Evolutionary conservation across 768 basidiomycete genomes (phyloP), one percentile per base, ranked within the genome.

Genomic region (Phlegmacium glaucopus): DNA sequence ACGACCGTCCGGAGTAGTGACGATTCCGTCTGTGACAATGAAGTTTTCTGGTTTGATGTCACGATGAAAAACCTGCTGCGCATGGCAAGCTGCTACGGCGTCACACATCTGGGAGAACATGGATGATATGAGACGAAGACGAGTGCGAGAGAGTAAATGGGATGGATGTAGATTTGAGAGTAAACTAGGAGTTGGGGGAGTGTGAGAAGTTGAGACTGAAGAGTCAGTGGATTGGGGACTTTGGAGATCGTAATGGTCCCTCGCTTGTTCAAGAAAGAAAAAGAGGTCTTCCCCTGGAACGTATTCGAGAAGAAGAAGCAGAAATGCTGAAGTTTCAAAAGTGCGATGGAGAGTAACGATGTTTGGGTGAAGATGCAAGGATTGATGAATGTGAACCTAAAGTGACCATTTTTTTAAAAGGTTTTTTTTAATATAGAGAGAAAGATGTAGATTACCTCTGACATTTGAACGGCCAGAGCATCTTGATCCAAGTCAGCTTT

Each of bases 81-180:
- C 85, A 63, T 99, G 95, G 69, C 95, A 97, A 6, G 87, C 83
- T 3, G 91, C 90, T 10, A 99, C 94, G 37, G 95, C 94, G 53
- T 94, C 91, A 63, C 95, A 98, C 95, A 99, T 99, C 70, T 98
- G 96, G 15, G 82, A 75, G 68, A 99, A 98, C 95, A 99, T 99
- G 63, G 90, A 87, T 3, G 94, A 84, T 60, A 99, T 93, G 55
- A 99, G 82, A 12, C 90, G 87, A 25, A 99, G 80, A 48, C 95
- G 87, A 34, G 86, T 87, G 47, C 83, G 81, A 22, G 90, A 90
- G 45, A 99, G 85, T 27, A 96, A 74, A 53, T 92, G 86, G 26
- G 80, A 76, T 38, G 82, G 90, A 62, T 80, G 83, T 58, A 83
- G 79, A 52, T 84, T 87, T 28, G 93, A 88, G 41, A 99, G 85